Percentiles rank a stretch among this genome's conserved stretches.
These are phyloP conservation scores for Ophiognomonia clavigignenti-juglandacearum DNA, from an alignment of 2,329 filamentous ascomycete genomes.

Conservation along the genomic window DNA sequence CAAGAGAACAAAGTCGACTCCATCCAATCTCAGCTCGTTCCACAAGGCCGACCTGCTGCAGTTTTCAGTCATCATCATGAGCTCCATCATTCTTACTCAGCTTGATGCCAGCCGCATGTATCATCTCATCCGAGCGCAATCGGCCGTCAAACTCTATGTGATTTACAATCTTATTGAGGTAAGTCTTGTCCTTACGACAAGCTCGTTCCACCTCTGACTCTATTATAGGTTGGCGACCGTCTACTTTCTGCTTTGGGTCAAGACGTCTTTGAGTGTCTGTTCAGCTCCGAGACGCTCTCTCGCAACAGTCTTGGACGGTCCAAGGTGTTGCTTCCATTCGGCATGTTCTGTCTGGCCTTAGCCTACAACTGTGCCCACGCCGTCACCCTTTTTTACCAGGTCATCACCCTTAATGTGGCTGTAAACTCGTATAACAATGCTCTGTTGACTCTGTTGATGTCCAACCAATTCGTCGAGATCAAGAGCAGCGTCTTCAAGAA, in stretches of 20 bases:
- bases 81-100: conserved; percentile 78
- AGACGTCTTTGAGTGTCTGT: conserved; percentile 92
- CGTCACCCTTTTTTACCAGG: conserved; percentile 88
- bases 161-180: conserved; percentile 97
- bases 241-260: conserved; percentile 88
- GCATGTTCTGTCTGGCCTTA: conserved; percentile 84
- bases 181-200: conserved; percentile 14
- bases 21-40: conserved; percentile 77
- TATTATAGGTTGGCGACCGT: conserved; percentile 66
- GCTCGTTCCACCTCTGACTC: neutral
- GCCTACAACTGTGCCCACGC: conserved; percentile 86
- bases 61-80: conserved; percentile 80
- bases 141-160: conserved; percentile 96
- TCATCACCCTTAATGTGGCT: conserved; percentile 94
- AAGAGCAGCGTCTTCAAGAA: conserved; percentile 98
- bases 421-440: conserved; percentile 99
- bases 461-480: conserved; percentile 98
- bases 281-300: conserved; percentile 88
- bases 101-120: conserved; percentile 98
- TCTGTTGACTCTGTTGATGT: conserved; percentile 83
- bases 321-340: conserved; percentile 82
- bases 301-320: conserved; percentile 83
- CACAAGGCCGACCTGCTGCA: conserved; percentile 96
- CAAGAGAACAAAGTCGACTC: conserved; percentile 74
- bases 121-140: conserved; percentile 92